These are phyloP conservation scores for Linum lewisii DNA, from an alignment of 345 rosid genomes.

Conservation along the genomic window DNA sequence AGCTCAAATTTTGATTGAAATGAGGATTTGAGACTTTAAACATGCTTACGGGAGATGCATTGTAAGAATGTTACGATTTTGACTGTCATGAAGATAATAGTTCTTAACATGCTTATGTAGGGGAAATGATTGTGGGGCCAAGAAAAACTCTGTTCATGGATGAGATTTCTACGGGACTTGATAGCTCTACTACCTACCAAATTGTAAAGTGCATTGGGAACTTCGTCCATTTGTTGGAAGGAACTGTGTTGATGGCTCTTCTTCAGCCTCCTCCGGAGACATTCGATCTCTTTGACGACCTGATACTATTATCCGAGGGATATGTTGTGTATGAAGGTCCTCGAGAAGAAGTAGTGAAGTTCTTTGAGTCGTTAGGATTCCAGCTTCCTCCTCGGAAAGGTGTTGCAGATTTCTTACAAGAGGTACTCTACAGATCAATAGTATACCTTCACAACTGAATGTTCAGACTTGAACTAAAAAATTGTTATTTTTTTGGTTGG, in stretches of 20 bases:
- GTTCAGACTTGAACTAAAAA: too few relatives aligned
- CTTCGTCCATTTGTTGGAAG: conserved; percentile 86
- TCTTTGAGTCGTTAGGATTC: conserved; percentile 87
- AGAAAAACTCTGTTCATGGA: conserved; percentile 93
- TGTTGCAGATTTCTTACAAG: conserved; percentile 94
- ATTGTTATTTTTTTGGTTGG: conserved; percentile 7
- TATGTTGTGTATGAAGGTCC: conserved; percentile 82
- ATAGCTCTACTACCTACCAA: conserved; percentile 88
- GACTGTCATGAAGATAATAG: background rate
- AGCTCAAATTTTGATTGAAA: background rate
- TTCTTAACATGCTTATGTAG: conserved; percentile 28
- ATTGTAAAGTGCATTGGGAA: conserved; percentile 73
- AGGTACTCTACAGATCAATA: conserved; percentile 34
- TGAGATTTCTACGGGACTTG: conserved; percentile 95
- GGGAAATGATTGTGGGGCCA: conserved; percentile 97
- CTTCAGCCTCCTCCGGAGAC: conserved; percentile 99
- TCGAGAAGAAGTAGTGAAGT: conserved; percentile 53
- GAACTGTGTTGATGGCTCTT: conserved; percentile 84
- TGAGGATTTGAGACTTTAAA: background rate
- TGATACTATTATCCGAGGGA: conserved; percentile 76
- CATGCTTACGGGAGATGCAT: background rate
- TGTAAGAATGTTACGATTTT: background rate
- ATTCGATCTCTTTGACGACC: conserved; percentile 81
- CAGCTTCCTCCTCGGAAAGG: conserved; percentile 72
- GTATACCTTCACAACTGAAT: background rate